These are phyloP conservation scores for Dictyostelium citrinum DNA, from an alignment of 78 protist genomes.

Conservation along the genomic window DNA sequence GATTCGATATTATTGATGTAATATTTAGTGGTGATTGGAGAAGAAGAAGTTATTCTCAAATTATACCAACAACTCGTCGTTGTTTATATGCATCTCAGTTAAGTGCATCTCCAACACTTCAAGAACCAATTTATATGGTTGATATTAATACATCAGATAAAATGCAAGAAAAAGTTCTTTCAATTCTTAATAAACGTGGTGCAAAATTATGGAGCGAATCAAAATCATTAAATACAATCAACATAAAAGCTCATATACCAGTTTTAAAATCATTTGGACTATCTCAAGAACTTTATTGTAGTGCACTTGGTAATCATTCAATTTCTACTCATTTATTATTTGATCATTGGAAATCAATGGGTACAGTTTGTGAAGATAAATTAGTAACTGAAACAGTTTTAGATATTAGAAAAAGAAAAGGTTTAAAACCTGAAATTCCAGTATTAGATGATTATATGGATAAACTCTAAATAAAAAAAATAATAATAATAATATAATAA, in stretches of 20 bases:
- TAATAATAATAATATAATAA: neutral
- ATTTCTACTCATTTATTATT: neutral
- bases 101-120: conserved; percentile 90
- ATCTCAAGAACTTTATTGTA: conserved; percentile 35
- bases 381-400: conserved; percentile 87
- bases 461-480: neutral
- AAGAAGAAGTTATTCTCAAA: conserved; percentile 97
- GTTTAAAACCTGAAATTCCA: neutral
- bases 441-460: neutral
- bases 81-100: conserved; percentile 88
- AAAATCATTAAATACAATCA: neutral
- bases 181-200: conserved; percentile 92
- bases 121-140: conserved; percentile 96
- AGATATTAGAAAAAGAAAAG: neutral
- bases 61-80: conserved; percentile 94
- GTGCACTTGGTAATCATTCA: neutral
- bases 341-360: neutral
- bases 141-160: conserved; percentile 89
- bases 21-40: conserved; percentile 96
- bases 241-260: conserved; percentile 96
- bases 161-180: conserved; percentile 90
- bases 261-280: conserved; percentile 99
- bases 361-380: neutral
- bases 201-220: conserved; percentile 79
- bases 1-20: conserved; percentile 93